A percentile compares a stretch with the other conserved stretches of the same genome.
Conservation (phyloP, 306 rosid genomes). For the Calophaca sinica region DNA sequence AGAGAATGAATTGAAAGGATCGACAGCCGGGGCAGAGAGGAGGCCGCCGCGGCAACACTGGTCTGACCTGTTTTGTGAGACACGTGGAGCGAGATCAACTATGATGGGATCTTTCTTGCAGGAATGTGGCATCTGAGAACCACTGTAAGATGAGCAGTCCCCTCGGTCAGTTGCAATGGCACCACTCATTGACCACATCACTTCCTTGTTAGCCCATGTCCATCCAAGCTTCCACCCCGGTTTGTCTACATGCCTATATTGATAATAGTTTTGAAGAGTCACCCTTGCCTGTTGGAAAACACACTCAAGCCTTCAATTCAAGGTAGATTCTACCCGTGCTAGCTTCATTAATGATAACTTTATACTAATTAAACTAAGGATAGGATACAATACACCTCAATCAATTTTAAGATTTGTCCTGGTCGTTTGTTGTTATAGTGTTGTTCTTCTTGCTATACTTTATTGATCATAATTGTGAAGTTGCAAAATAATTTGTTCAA, state of each 20-base stretch:
- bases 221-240: conserved; percentile 85
- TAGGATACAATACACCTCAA: no score
- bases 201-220: conserved; percentile 74
- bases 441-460: no score
- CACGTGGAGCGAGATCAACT: conserved; percentile 57
- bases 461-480: no score
- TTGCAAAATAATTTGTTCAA: no score
- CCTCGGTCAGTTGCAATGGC: conserved; percentile 74
- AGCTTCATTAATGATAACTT: no score
- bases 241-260: conserved; percentile 71
- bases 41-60: conserved; percentile 75
- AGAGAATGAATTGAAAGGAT: conserved; percentile 64
- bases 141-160: conserved; percentile 63
- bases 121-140: conserved; percentile 64
- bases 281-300: conserved; percentile 64
- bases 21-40: conserved; percentile 64
- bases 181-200: conserved; percentile 80
- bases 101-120: conserved; percentile 68
- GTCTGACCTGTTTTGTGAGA: conserved; percentile 54
- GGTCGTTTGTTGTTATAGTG: no score
- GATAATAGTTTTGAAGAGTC: conserved; percentile 63
- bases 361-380: no score
- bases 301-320: no score
- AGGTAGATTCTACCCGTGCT: no score
- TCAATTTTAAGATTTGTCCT: no score